Evolutionary conservation across 2,329 filamentous ascomycete genomes (phyloP).

Genomic region (Thielaviopsis musarum): DNA sequence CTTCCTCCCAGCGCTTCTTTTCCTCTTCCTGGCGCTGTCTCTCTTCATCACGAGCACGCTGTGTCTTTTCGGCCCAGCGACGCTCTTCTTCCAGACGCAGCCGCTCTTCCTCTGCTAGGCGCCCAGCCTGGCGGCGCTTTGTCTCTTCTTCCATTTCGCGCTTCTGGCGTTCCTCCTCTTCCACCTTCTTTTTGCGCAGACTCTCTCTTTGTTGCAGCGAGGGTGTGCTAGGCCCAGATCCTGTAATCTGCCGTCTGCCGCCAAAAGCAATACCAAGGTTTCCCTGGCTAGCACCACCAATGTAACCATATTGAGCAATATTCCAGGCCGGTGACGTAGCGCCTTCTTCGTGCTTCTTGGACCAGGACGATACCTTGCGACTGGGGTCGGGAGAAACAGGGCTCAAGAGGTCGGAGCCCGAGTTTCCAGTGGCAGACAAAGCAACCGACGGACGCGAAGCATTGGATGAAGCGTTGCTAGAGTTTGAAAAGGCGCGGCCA

Average conservation of each 20-base stretch:
- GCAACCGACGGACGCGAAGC: conserved; percentile 26
- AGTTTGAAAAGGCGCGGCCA: conserved; percentile 34
- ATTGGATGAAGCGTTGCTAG: conserved; percentile 40
- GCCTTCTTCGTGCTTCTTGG: conserved; percentile 64
- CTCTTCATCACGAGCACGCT: conserved; percentile 41
- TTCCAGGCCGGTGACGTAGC: conserved; percentile 88
- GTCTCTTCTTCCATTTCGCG: conserved; percentile 36
- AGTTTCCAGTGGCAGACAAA: conserved; percentile 36
- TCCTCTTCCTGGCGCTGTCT: conserved; percentile 46
- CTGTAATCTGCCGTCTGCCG: conserved; percentile 81
- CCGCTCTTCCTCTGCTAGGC: conserved; percentile 43
- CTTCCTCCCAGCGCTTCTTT: conserved; percentile 59
- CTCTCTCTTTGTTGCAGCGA: conserved; percentile 75
- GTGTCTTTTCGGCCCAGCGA: conserved; percentile 49
- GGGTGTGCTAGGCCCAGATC: conserved; percentile 60
- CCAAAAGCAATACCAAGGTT: conserved; percentile 91
- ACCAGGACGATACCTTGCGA: conserved; percentile 58
- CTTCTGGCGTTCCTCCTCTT: conserved; percentile 42
- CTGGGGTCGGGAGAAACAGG: conserved; percentile 31
- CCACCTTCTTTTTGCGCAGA: conserved; percentile 35
- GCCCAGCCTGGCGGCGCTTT: conserved; percentile 27
- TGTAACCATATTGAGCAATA: conserved; percentile 94
- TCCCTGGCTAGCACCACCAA: conserved; percentile 91
- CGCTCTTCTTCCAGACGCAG: conserved; percentile 46
- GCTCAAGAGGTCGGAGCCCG: conserved; percentile 39